Conservation (phyloP, 331 rosid species). For the Pyracantha coccinea region DNA sequence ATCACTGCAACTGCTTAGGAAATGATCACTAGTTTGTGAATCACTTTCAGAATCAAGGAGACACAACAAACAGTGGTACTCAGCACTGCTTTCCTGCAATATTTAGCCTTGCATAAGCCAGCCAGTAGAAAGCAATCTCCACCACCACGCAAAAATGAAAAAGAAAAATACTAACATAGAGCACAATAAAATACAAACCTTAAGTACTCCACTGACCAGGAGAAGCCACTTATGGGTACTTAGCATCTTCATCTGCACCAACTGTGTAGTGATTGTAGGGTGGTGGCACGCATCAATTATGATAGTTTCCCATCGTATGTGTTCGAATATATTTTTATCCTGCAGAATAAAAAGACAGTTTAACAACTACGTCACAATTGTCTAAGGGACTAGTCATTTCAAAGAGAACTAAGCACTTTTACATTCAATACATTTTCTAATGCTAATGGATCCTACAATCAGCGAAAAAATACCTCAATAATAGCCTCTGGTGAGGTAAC, state of each 20-base stretch:
- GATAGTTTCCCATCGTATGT: constrained; percentile 49
- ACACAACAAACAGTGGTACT: constrained; percentile 36
- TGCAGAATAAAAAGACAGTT: constrained; percentile 14
- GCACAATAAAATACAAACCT: constrained; percentile 42
- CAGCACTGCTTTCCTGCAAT: constrained; percentile 52
- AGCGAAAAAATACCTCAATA: constrained; percentile 37
- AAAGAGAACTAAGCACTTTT: background rate
- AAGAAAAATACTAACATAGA: constrained; percentile 3
- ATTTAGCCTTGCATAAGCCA: constrained; percentile 23
- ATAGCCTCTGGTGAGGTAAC: constrained; percentile 40
- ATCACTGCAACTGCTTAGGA: constrained; percentile 27
- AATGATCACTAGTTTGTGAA: constrained; percentile 14
- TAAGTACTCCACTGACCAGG: constrained; percentile 31
- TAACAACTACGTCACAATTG: background rate
- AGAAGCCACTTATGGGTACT: constrained; percentile 41
- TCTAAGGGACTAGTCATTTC: background rate
- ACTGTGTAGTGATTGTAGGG: constrained; percentile 24
- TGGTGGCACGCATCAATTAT: constrained; percentile 50
- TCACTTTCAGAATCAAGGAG: constrained; percentile 29
- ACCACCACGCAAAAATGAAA: background rate
- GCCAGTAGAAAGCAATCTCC: background rate
- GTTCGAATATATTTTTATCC: constrained; percentile 42
- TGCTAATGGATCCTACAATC: background rate
- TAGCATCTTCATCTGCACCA: constrained; percentile 34
- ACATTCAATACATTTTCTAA: background rate